These are phyloP conservation scores for Cordyceps farinosa DNA, from an alignment of 2,329 filamentous ascomycete species.

Conservation along the genomic window DNA sequence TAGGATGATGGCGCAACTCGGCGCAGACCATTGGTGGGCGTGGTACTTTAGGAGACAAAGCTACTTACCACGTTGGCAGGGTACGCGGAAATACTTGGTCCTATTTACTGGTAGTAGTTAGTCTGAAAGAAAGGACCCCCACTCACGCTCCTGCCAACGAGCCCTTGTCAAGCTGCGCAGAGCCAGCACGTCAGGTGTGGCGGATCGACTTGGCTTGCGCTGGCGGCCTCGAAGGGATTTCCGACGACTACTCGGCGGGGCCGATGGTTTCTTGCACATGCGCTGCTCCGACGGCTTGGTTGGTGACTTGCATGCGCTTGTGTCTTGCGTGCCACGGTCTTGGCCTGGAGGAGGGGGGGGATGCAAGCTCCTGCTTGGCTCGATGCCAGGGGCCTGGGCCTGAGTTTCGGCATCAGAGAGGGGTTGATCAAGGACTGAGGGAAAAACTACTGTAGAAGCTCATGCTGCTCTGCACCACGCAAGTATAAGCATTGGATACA, in stretches of 20 bases:
- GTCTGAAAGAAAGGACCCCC: too few species aligned
- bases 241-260: slow-evolving; percentile 4
- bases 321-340: background rate
- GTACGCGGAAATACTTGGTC: too few species aligned
- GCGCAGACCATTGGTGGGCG: background rate
- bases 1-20: background rate
- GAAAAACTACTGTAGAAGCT: background rate
- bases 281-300: slow-evolving; percentile 4
- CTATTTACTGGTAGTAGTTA: too few species aligned
- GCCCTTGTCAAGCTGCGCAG: too few species aligned
- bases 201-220: too few species aligned
- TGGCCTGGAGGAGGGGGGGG: background rate
- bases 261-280: slow-evolving; percentile 10
- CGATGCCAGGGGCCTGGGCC: background rate
- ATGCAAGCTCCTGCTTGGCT: background rate
- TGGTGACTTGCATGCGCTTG: slow-evolving; percentile 2
- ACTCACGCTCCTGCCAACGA: too few species aligned
- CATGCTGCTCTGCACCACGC: background rate
- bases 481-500: background rate
- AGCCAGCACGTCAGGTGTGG: too few species aligned
- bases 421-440: background rate
- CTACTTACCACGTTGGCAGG: too few species aligned
- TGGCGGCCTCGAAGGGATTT: background rate
- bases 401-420: background rate
- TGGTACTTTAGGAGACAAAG: too few species aligned